Conservation (phyloP, 805 yeast genomes). For the Metschnikowia rubicola region DNA sequence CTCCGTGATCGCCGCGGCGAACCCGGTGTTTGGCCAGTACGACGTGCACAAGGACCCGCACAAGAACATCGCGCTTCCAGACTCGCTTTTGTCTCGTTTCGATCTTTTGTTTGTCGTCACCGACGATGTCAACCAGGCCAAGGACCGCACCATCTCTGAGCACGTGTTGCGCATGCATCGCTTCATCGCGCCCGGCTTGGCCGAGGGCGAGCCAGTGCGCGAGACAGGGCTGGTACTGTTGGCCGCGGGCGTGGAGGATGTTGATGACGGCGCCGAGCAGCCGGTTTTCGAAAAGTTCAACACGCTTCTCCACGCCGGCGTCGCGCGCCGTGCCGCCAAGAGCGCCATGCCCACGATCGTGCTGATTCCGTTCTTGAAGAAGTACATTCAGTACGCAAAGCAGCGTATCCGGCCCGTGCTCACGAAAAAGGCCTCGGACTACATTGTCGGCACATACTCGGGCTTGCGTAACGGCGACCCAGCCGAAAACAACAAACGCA, state of each 20-base stretch:
- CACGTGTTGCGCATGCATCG: conserved; percentile 94
- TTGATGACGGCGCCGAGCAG: conserved; percentile 47
- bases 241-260: conserved; percentile 73
- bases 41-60: conserved; percentile 95
- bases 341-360: conserved; percentile 38
- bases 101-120: conserved; percentile 94
- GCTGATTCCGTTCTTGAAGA: conserved; percentile 80
- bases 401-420: conserved; percentile 79
- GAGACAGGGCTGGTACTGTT: conserved; percentile 68
- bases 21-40: conserved; percentile 95
- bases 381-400: conserved; percentile 92
- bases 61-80: conserved; percentile 94
- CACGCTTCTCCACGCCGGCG: conserved; percentile 79
- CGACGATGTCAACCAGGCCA: conserved; percentile 82
- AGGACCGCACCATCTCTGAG: conserved; percentile 85
- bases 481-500: conserved; percentile 59
- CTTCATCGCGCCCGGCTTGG: conserved; percentile 78
- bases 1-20: conserved; percentile 96
- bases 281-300: conserved; percentile 83
- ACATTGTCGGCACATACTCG: conserved; percentile 77
- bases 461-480: conserved; percentile 71
- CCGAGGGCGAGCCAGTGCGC: conserved; percentile 91
- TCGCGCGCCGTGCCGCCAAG: conserved; percentile 26
- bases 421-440: conserved; percentile 70
- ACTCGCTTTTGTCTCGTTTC: conserved; percentile 92